Evolutionary conservation across 441 rosid species (phyloP).

Genomic region (Mallotus japonicus): DNA sequence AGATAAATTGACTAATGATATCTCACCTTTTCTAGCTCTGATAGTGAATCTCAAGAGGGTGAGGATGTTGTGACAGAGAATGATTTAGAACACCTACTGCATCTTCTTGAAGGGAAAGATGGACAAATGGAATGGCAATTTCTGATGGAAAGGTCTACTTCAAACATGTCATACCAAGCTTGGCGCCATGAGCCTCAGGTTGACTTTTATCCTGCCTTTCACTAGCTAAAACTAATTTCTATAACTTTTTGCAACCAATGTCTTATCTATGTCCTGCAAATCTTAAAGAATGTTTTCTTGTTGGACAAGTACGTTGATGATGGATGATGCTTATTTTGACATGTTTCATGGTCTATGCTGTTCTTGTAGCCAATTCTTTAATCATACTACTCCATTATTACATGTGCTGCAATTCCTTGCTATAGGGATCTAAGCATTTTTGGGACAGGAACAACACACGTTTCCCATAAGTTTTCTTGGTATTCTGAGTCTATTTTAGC

Average conservation of each 20-base stretch:
- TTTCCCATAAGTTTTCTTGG: not conserved
- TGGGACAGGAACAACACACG: too few relatives aligned
- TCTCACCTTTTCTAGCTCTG: constrained; percentile 29
- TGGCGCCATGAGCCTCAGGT: constrained; percentile 94
- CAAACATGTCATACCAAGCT: constrained; percentile 79
- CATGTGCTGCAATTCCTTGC: constrained; percentile 1
- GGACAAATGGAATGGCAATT: constrained; percentile 78
- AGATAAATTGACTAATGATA: constrained; percentile 19
- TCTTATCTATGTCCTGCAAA: not conserved
- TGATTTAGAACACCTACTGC: constrained; percentile 73
- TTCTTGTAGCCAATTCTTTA: too few relatives aligned
- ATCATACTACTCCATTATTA: too few relatives aligned
- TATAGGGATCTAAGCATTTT: not conserved
- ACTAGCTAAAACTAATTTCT: not conserved
- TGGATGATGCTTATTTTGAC: too few relatives aligned
- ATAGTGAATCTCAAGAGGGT: constrained; percentile 29
- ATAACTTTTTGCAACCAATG: not conserved
- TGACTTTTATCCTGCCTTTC: constrained; percentile 5
- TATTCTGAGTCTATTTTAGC: not conserved
- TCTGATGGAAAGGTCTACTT: constrained; percentile 77
- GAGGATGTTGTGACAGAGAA: constrained; percentile 60
- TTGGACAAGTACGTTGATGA: too few relatives aligned
- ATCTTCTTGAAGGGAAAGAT: constrained; percentile 64
- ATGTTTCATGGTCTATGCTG: too few relatives aligned
- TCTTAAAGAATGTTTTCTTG: too few relatives aligned